Base-by-base conservation (phyloP, 441 rosid genomes). In the Arabidopsis lyrata region DNA sequence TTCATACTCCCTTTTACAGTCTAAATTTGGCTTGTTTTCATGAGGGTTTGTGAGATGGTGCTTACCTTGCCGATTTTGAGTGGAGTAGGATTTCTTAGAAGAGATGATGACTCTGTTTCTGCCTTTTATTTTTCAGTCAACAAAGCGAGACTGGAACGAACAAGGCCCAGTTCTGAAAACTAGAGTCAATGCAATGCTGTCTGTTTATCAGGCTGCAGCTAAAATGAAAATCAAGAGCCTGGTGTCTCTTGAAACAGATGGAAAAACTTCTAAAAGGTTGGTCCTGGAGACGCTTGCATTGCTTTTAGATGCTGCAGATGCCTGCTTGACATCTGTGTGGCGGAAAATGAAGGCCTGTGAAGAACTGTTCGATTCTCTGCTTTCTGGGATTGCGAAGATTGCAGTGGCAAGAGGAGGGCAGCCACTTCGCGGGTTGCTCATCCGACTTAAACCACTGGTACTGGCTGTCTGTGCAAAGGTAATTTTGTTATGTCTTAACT, bases 111-210 rank as follows among this genome's bases (percentile, higher is more conserved):
- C 12, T 59, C 36, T 72, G 68, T 77, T 72, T 72, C 50, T 44
- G 58, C 69, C 22, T 72, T 77, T 5, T 81, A 55, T 31, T 83
- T 75, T 68, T 57, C 91, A 96, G 99, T 86, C 89, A 78, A 86
- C 96, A 89, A 96, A 89, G 83, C 90, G 94, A 77, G 98, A 96
- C 57, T 93, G 97, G 98, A 86, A 78, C 52, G 98, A 90, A 60
- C 98, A 90, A 67, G 99, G 97, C 61, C 83, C 85, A 42, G 84
- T 76, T 78, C 80, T 93, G 80, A 90, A 96, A 82, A 78, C 88
- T 78, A 93, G 96, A 86, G 83, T 91, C 75, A 86, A 82, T 53
- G 89, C 93, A 61, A 93, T 91, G 81, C 84, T 96, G 62, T 86
- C 91, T 44, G 92, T 90, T 79, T 96, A 90, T 80, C 96, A 87